phyloP scores from a whole-genome alignment of 2,329 filamentous ascomycete genomes.

The Tolypocladium ophioglossoides region DNA sequence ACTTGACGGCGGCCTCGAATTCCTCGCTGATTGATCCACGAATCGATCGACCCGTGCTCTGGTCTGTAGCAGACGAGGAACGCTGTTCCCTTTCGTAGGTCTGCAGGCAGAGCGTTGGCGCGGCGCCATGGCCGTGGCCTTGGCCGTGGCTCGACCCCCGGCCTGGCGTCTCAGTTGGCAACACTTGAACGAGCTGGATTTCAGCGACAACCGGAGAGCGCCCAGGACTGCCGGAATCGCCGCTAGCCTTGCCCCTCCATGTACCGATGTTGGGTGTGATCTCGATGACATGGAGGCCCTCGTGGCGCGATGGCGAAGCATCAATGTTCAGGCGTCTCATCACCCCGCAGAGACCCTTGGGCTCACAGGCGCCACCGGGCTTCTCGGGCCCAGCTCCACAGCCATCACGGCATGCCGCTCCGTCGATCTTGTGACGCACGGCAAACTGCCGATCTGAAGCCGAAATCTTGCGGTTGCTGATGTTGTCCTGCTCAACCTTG shows the following conservation, averaged over 20 bases:
- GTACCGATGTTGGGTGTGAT: background rate
- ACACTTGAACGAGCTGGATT: background rate
- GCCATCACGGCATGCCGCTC: background rate
- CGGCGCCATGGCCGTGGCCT: too few species aligned
- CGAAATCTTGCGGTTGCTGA: slow-evolving; percentile 1
- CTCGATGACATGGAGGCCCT: background rate
- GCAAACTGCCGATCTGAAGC: background rate
- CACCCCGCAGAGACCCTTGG: background rate
- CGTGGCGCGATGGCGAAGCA: background rate
- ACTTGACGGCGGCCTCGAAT: background rate
- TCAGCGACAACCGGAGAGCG: background rate
- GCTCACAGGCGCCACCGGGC: background rate
- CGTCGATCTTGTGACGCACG: background rate
- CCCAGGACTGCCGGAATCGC: too few species aligned
- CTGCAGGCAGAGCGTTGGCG: background rate
- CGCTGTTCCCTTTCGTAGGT: background rate
- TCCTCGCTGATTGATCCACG: background rate
- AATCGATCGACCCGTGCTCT: background rate
- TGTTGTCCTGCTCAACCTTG: background rate
- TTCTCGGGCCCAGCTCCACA: too few species aligned
- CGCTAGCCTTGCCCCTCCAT: fast-evolving
- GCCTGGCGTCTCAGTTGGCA: background rate
- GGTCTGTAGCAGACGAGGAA: background rate
- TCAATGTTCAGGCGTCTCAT: background rate
- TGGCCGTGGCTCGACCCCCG: too few species aligned